Evolutionary conservation across 768 basidiomycete species (phyloP), one percentile per base, ranked within the genome.

Genomic region (Pulveroboletus sp.): DNA sequence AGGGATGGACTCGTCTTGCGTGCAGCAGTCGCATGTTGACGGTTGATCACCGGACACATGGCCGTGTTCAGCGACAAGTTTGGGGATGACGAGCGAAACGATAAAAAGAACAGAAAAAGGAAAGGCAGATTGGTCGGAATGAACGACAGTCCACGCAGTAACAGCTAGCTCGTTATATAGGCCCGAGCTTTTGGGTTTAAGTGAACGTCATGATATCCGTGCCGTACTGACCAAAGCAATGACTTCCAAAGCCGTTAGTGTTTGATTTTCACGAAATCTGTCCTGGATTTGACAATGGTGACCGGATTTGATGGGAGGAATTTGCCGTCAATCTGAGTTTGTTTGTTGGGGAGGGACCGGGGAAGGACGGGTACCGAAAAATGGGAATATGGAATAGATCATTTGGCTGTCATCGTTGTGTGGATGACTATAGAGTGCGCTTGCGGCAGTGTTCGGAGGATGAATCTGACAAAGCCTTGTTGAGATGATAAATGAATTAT

Each of bases 1-100:
- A 78, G 58, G 24, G 63, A 49, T 8, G 63, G 49, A 34, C 27
- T 53, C 9, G 41, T 27, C 2, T 36, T 17, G 10, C 45, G 25
- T 27, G 16, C 2, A 6, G 19, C n/a, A 16, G 32, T 21, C 25
- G 50, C 38, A 2, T 36, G 20, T 38, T 51, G 58, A 14, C 52
- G 33, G 34, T 50, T 52, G 6, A 16, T 29, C 23, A 46, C 32
- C 14, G 51, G 32, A 25, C 45, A 37, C 45, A 42, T 43, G 21
- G 40, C 52, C 8, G 32, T 10, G 42, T 41, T 42, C 2, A 21
- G 3, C n/a, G 20, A 19, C n/a, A n/a, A 17, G 35, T 38, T 46
- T 47, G 12, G 17, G 37, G 9, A 2, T 23, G 40, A 31, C 12
- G 16, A 23, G 19, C 36, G 11, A n/a, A 8, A 6, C 43, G n/a